A percentile compares a stretch with the other conserved stretches of the same genome.
Conservation (phyloP, 257 asterid genomes). For the Solanum ahanhuiri region DNA sequence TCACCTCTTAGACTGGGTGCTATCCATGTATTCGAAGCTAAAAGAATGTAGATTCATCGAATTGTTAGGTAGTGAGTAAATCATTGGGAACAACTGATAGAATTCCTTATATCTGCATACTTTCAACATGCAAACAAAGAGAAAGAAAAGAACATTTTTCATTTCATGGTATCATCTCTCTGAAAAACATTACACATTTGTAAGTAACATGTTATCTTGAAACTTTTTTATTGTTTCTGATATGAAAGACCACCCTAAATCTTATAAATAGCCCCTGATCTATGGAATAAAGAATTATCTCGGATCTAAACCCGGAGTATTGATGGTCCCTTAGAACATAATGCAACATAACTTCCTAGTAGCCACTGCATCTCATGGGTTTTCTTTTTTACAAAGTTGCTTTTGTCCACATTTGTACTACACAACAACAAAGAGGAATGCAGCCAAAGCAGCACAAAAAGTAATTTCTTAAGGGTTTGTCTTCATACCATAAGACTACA, state of each 20-base stretch:
- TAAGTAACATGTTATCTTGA: neutral
- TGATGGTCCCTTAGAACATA: neutral
- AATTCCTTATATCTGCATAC: neutral
- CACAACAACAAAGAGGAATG: neutral
- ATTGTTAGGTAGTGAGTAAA: neutral
- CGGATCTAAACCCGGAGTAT: neutral
- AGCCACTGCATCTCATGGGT: neutral
- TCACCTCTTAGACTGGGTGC: constrained; percentile 77
- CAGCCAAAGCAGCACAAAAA: neutral
- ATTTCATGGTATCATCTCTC: neutral
- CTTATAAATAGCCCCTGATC: neutral
- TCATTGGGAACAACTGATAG: neutral
- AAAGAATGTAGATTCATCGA: neutral
- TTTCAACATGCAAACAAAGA: neutral
- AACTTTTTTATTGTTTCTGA: neutral
- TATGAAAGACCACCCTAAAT: neutral
- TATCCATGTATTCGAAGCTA: constrained; percentile 79
- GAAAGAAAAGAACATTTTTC: neutral
- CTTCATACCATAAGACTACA: neutral
- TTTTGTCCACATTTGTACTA: neutral
- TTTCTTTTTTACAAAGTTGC: neutral
- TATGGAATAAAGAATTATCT: neutral
- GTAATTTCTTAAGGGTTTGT: neutral
- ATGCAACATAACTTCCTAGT: neutral
- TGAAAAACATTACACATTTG: neutral